phyloP scores from a whole-genome alignment of 2,329 filamentous ascomycete genomes.

The Cadophora luteo-olivacea region DNA sequence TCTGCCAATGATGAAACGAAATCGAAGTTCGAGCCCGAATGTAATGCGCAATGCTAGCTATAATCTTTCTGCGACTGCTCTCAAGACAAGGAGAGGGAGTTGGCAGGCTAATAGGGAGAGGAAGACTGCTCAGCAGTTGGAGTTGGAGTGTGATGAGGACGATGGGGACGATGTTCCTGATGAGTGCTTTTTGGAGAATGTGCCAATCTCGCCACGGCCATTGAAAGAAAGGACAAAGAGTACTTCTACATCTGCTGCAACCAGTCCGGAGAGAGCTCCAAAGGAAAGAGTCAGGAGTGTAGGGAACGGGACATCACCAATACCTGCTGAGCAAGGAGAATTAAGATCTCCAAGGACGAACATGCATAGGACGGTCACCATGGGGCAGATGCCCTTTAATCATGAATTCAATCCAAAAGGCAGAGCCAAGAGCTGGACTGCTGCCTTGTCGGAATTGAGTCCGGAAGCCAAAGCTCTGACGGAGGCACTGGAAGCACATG shows the following conservation, averaged over 20 bases:
- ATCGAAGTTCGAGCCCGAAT: conserved; percentile 42
- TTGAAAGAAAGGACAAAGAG: conserved; percentile 61
- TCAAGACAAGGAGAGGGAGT: conserved; percentile 51
- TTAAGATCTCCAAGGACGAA: conserved; percentile 53
- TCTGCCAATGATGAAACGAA: conserved; percentile 38
- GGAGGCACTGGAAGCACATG: conserved; percentile 80
- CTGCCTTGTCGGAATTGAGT: conserved; percentile 71
- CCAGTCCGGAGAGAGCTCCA: conserved; percentile 41
- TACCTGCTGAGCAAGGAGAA: conserved; percentile 64
- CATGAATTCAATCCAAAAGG: conserved; percentile 53
- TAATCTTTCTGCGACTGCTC: conserved; percentile 33
- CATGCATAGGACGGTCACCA: conserved; percentile 43
- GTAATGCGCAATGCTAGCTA: conserved; percentile 30
- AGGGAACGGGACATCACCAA: conserved; percentile 68
- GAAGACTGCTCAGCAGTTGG: conserved; percentile 73
- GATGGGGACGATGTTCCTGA: conserved; percentile 82
- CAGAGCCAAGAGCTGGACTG: conserved; percentile 77
- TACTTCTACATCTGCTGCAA: conserved; percentile 55
- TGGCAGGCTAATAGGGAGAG: conserved; percentile 72
- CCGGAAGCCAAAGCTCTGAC: conserved; percentile 77
- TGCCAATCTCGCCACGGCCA: conserved; percentile 79
- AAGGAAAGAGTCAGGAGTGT: conserved; percentile 41
- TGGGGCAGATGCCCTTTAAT: conserved; percentile 67
- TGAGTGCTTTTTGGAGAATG: conserved; percentile 79
- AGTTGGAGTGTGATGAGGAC: conserved; percentile 78